These are phyloP conservation scores for Brassica carinata DNA, from an alignment of 345 rosid species.

Conservation along the genomic window DNA sequence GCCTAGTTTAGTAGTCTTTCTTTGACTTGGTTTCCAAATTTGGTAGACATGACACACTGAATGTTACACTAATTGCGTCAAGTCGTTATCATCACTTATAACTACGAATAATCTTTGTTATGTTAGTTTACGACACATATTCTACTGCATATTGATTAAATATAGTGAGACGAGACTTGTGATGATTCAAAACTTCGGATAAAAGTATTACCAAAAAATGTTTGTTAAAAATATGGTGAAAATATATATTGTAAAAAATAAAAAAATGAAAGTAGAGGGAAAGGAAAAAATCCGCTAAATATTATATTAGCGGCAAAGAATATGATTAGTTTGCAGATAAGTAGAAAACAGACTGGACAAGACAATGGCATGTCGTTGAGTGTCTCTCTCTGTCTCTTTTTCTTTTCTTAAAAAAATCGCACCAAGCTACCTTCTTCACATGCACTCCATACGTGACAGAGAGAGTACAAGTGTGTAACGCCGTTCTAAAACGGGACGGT, in stretches of 20 bases:
- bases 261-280: background rate
- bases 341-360: conserved; percentile 31
- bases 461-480: background rate
- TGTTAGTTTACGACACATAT: background rate
- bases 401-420: background rate
- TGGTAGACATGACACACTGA: background rate
- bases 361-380: conserved; percentile 29
- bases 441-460: conserved; percentile 14
- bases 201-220: background rate
- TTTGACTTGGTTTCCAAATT: background rate
- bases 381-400: conserved; percentile 4
- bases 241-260: background rate
- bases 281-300: background rate
- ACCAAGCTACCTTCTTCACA: conserved; percentile 17
- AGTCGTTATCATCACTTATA: background rate
- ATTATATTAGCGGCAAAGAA: background rate
- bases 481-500: conserved; percentile 25
- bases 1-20: background rate
- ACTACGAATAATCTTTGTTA: background rate
- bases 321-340: conserved; percentile 15
- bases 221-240: background rate
- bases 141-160: background rate
- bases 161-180: background rate
- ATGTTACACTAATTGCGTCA: background rate
- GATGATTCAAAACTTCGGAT: background rate